Conservation (phyloP, 2,329 filamentous ascomycete species). For the Sporothrix variecibatus region DNA sequence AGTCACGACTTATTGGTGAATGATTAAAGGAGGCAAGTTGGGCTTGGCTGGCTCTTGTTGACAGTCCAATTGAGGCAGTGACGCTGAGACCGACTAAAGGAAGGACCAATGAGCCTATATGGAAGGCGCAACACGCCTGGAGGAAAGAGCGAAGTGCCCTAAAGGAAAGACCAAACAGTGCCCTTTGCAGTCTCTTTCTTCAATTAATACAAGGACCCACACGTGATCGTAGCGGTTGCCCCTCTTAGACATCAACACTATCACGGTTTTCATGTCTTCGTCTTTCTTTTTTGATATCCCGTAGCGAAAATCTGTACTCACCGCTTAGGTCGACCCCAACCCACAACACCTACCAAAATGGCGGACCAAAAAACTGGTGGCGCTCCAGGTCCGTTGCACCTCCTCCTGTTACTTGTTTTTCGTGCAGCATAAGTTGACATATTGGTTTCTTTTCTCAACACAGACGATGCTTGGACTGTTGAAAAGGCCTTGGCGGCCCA, state of each 20-base stretch:
- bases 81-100: neutral
- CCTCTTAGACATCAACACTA: neutral
- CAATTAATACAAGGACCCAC: neutral
- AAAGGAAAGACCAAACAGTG: neutral
- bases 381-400: conserved; percentile 8
- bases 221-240: neutral
- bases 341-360: neutral
- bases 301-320: too few species aligned
- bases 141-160: neutral
- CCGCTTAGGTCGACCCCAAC: neutral
- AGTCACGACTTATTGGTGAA: neutral
- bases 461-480: conserved; percentile 54
- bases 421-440: neutral
- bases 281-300: neutral
- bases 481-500: conserved; percentile 58
- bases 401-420: neutral
- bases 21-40: neutral
- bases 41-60: neutral
- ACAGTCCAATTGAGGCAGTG: neutral
- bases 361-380: too few species aligned
- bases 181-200: neutral
- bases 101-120: neutral
- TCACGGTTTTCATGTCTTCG: neutral
- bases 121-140: neutral
- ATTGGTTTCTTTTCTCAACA: neutral